Evolutionary conservation across 345 rosid species (phyloP).

Genomic region (Acer campestre): DNA sequence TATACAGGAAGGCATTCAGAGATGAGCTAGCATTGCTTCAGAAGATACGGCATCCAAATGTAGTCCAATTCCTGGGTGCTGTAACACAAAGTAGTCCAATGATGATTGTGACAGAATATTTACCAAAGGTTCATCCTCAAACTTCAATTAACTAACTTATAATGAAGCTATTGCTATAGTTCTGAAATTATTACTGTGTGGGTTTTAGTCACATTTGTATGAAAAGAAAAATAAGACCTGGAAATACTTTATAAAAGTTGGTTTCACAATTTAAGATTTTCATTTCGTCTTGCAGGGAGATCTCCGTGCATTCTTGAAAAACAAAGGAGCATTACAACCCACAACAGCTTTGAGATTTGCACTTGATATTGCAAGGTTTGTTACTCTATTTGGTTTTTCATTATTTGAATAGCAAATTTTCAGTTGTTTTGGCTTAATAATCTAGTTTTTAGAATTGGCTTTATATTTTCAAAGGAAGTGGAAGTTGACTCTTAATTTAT

Average conservation of each 20-base stretch:
- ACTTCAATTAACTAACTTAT: constrained; percentile 9
- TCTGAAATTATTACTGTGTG: neutral
- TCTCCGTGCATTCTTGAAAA: constrained; percentile 58
- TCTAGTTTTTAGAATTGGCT: neutral
- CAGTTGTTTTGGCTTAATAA: neutral
- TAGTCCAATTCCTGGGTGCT: constrained; percentile 96
- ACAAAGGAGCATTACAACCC: constrained; percentile 63
- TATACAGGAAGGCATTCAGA: constrained; percentile 67
- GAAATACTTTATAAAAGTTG: neutral
- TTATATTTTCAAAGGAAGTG: neutral
- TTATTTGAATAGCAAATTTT: neutral
- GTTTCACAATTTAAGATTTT: neutral
- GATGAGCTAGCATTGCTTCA: constrained; percentile 96
- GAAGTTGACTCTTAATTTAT: neutral
- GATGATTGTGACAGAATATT: constrained; percentile 97
- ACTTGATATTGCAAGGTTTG: constrained; percentile 94
- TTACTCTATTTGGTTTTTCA: constrained; percentile 7
- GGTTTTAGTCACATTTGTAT: neutral
- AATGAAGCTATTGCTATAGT: neutral
- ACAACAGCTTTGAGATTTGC: constrained; percentile 68
- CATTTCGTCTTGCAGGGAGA: constrained; percentile 62
- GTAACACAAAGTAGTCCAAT: constrained; percentile 95
- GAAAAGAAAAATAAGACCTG: neutral
- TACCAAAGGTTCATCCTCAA: constrained; percentile 64
- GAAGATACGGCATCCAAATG: constrained; percentile 94